phyloP scores from a whole-genome alignment of 805 yeast genomes.

The Ogataea salicorniae region DNA sequence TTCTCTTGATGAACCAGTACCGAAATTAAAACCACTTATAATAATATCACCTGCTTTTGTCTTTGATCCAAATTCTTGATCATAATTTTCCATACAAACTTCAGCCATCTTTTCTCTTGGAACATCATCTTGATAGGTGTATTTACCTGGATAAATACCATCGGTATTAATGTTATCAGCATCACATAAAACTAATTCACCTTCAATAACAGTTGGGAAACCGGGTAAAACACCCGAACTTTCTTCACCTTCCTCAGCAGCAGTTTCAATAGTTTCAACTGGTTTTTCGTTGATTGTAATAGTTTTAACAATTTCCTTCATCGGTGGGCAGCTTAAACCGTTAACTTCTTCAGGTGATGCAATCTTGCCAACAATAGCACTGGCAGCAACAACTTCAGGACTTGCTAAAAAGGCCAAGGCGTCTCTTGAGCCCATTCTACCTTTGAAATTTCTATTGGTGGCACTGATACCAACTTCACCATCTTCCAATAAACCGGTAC shows the following conservation, averaged over 20 bases:
- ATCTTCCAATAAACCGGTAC: slow-evolving; percentile 86
- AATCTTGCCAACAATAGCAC: slow-evolving; percentile 92
- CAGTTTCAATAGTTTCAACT: slow-evolving; percentile 16
- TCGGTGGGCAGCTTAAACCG: slow-evolving; percentile 48
- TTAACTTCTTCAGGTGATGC: slow-evolving; percentile 85
- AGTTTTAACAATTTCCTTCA: slow-evolving; percentile 43
- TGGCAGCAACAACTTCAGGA: slow-evolving; percentile 98
- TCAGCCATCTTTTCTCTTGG: slow-evolving; percentile 95
- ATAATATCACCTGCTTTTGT: slow-evolving; percentile 82
- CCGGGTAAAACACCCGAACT: slow-evolving; percentile 76
- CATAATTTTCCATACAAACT: slow-evolving; percentile 99
- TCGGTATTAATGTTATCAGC: slow-evolving; percentile 97
- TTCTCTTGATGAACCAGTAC: slow-evolving; percentile 97
- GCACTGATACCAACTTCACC: slow-evolving; percentile 99
- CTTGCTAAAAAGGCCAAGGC: slow-evolving; percentile 95
- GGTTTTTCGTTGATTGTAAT: slow-evolving; percentile 31
- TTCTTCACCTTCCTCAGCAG: slow-evolving; percentile 31
- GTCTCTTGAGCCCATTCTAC: slow-evolving; percentile 97
- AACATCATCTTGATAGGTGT: slow-evolving; percentile 97
- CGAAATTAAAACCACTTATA: slow-evolving; percentile 90
- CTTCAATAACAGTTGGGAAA: slow-evolving; percentile 83
- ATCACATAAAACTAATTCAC: slow-evolving; percentile 92
- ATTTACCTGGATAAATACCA: slow-evolving; percentile 98
- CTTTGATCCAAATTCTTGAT: slow-evolving; percentile 76
- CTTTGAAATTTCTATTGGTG: slow-evolving; percentile 97